Conservation (phyloP, 306 rosid species). For the Castanopsis chinensis region DNA sequence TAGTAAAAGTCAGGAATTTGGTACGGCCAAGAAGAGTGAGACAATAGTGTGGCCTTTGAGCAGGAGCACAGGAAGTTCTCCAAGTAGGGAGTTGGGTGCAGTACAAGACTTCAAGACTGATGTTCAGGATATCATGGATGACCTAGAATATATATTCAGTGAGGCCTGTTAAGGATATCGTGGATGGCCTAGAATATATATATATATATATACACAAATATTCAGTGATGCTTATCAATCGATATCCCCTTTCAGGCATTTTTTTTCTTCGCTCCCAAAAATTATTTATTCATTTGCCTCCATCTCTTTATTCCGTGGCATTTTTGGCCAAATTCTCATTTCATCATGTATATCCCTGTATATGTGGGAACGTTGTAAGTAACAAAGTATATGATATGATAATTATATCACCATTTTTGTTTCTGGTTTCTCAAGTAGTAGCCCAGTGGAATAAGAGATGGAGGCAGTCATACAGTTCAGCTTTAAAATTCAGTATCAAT, state of each 20-base stretch:
- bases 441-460: background rate
- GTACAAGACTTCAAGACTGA: conserved; percentile 17
- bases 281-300: conserved; percentile 2
- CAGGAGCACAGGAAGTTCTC: conserved; percentile 66
- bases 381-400: background rate
- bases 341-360: conserved; percentile 9
- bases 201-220: too few relatives aligned
- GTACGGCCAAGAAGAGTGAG: conserved; percentile 31
- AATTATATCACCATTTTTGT: background rate
- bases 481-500: background rate
- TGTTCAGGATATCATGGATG: conserved; percentile 62
- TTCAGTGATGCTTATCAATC: conserved; percentile 6
- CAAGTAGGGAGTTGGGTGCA: conserved; percentile 30
- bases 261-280: background rate
- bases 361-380: background rate
- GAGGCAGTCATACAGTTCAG: background rate
- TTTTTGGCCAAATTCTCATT: conserved; percentile 6
- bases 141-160: conserved; percentile 28
- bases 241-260: background rate
- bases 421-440: background rate
- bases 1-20: conserved; percentile 66
- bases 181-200: conserved; percentile 49
- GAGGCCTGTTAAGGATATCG: conserved; percentile 40
- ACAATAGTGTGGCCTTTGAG: conserved; percentile 29
- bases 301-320: conserved; percentile 2